Conservation (phyloP, 2,329 filamentous ascomycete genomes). For the Drechslerella coelobrocha region DNA sequence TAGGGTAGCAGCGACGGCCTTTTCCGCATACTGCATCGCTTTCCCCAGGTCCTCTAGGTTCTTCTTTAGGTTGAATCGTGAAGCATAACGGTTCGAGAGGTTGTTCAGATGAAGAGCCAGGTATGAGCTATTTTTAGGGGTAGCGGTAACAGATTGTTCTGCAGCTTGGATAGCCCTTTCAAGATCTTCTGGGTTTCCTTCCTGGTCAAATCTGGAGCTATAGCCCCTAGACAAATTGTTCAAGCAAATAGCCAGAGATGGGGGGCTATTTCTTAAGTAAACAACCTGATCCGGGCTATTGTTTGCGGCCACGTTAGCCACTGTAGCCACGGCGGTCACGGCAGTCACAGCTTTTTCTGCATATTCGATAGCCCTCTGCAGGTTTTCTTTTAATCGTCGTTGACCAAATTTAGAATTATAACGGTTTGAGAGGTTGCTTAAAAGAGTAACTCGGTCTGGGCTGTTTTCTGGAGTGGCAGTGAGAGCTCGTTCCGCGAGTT, state of each 20-base stretch:
- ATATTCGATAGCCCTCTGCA: too few species aligned
- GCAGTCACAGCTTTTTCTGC: background rate
- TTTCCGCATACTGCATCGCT: constrained; percentile 4
- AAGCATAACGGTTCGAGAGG: background rate
- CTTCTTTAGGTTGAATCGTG: constrained; percentile 1
- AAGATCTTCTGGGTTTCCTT: constrained; percentile 1
- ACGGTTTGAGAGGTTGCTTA: background rate
- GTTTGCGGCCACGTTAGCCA: too few species aligned
- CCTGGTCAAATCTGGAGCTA: background rate
- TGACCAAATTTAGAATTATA: background rate
- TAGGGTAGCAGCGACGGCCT: constrained; percentile 10
- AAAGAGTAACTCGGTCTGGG: too few species aligned
- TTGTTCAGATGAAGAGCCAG: background rate
- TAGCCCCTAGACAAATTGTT: constrained; percentile 10
- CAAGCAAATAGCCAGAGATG: background rate
- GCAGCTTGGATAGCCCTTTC: constrained; percentile 1
- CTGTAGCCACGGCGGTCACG: background rate
- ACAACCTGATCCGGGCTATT: too few species aligned
- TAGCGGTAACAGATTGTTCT: background rate
- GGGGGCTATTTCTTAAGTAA: background rate
- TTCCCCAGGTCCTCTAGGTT: background rate
- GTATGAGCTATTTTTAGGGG: background rate
- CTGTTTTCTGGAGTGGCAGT: too few species aligned
- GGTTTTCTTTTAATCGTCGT: background rate
- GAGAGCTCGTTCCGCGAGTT: too few species aligned